Base-by-base conservation (phyloP, 805 yeast genomes). In the Candida manassasensis region DNA sequence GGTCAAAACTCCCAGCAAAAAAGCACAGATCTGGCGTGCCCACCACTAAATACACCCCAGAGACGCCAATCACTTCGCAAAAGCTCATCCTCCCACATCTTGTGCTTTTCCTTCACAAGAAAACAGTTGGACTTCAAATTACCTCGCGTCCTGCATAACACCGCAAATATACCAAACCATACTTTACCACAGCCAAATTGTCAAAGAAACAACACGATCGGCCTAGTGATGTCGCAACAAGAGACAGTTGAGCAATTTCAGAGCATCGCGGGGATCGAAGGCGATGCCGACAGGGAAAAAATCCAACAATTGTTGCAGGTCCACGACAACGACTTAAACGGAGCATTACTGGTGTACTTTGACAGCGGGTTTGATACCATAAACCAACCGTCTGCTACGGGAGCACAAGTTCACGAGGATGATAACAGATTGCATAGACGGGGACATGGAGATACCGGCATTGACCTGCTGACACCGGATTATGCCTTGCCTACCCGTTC, bases 321-420 rank as follows among this genome's bases (percentile, higher is more conserved):
- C 31, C 70, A 77, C 45, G 70, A 76, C 32, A 79, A 79, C 79
- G 71, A 79, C 47, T 49, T 82, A 33, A 84, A 81, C 46, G 62
- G 70, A 28, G 77, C 87, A 1, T 55, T 80, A 21, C 71, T 81
- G 3, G 67, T 76, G 34, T 82, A 69, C 51, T 79, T 79, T 49
- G 89, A 82, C 45, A 37, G 47, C 4, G 67, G 68, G n/a, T 60
- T 66, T 37, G 61, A 55, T 2, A 36, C 49, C 6, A 27, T 50
- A n/a, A 45, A 48, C 10, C 25, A 37, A 14, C 21, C 30, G 21
- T 25, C 28, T 5, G 4, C 42, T 33, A 21, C 47, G 18, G 45
- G 44, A 13, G 40, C 37, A 3, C 42, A 48, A 22, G 29, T 37
- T 11, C 37, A 44, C 19, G 47, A 44, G 7, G 43, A 36, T 3